These are phyloP conservation scores for Mortierella sp. DNA, from an alignment of 371 early-diverging fungal genomes.

Conservation along the genomic window DNA sequence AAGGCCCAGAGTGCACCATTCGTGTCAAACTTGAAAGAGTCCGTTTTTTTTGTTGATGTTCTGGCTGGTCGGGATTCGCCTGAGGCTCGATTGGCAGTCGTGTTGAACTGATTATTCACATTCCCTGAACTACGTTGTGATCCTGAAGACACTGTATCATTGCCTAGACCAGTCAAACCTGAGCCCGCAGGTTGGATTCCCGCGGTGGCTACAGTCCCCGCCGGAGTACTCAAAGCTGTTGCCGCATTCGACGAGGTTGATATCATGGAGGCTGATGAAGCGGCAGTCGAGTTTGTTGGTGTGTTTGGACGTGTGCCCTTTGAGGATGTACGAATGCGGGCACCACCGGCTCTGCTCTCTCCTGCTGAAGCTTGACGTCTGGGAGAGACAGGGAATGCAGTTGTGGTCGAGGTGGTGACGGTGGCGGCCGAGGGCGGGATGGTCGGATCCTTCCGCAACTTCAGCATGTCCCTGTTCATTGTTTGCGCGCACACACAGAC, in stretches of 20 bases:
- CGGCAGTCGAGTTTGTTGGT: too few species aligned
- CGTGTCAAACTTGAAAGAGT: slow-evolving; percentile 41
- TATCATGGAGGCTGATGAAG: neutral
- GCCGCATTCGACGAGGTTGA: neutral
- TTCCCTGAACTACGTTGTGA: slow-evolving; percentile 1
- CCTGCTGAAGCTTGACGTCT: slow-evolving; percentile 12
- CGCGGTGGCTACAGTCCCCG: neutral
- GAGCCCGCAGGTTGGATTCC: slow-evolving; percentile 10
- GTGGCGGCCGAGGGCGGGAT: slow-evolving; percentile 46
- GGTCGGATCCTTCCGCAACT: slow-evolving; percentile 48
- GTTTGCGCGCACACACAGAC: neutral
- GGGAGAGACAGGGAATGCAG: slow-evolving; percentile 35
- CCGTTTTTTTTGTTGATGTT: neutral
- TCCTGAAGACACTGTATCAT: slow-evolving; percentile 4
- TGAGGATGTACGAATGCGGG: slow-evolving; percentile 35
- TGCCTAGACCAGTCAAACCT: neutral
- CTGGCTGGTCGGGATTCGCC: neutral
- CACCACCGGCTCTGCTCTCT: slow-evolving; percentile 5
- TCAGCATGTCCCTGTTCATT: slow-evolving; percentile 53
- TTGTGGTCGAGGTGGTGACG: slow-evolving; percentile 35
- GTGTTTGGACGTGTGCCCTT: slow-evolving; percentile 17
- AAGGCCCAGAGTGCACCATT: slow-evolving; percentile 74
- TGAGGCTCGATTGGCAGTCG: too few species aligned
- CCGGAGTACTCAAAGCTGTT: neutral
- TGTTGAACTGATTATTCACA: too few species aligned